Conservation (phyloP, 345 rosid genomes). For the Euphorbia lathyris region DNA sequence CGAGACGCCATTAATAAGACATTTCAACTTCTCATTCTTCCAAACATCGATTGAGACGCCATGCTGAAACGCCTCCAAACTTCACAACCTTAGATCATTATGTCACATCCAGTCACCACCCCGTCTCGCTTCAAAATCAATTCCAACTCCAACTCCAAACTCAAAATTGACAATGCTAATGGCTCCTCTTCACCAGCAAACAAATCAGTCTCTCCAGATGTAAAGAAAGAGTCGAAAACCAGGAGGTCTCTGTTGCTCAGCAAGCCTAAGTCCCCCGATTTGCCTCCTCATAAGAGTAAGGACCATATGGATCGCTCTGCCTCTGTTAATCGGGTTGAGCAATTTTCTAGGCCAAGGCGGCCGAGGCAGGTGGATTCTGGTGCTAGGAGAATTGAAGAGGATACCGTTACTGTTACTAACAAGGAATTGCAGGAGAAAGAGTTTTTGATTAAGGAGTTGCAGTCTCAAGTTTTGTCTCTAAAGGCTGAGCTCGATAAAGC, state of each 20-base stretch:
- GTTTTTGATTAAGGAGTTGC: conserved; percentile 55
- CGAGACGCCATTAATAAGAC: no score
- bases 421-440: conserved; percentile 57
- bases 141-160: conserved; percentile 39
- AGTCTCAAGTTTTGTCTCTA: conserved; percentile 47
- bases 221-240: conserved; percentile 30
- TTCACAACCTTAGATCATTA: no score
- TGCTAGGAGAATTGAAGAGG: conserved; percentile 29
- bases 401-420: no score
- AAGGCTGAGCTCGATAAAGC: conserved; percentile 60
- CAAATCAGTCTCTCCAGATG: conserved; percentile 41
- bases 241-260: conserved; percentile 39
- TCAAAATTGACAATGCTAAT: conserved; percentile 22
- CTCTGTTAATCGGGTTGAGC: no score
- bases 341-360: conserved; percentile 52
- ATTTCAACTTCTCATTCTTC: no score
- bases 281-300: no score
- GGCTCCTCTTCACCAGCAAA: no score
- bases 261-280: conserved; percentile 42
- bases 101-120: conserved; percentile 26
- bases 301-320: no score
- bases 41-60: no score
- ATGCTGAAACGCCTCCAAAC: no score
- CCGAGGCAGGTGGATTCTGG: conserved; percentile 8
- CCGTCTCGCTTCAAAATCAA: conserved; percentile 42